A percentile compares a stretch with the other conserved stretches of the same genome.
phyloP scores from a whole-genome alignment of 176 grass and related monocot genomes.

The Oryza coarctata region DNA sequence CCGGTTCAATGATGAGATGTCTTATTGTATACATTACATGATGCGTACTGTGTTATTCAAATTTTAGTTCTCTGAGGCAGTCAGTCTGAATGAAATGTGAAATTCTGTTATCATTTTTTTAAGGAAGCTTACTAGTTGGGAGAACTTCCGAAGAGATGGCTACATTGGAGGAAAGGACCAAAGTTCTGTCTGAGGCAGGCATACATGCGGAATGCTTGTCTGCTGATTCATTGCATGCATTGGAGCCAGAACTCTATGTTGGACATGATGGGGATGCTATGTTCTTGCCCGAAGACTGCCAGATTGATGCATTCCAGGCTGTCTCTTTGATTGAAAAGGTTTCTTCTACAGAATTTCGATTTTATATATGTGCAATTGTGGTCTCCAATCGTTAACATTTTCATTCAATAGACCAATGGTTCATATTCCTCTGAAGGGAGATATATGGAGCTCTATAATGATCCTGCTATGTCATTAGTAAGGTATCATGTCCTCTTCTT shows the following conservation, averaged over 20 bases:
- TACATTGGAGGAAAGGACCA: slow-evolving; percentile 62
- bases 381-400: not conserved
- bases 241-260: slow-evolving; percentile 67
- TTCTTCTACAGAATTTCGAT: not conserved
- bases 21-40: not conserved
- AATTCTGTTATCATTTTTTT: slow-evolving; percentile 24
- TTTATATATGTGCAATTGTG: not conserved
- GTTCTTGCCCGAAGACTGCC: slow-evolving; percentile 72
- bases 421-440: slow-evolving; percentile 67
- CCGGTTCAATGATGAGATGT: not conserved
- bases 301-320: slow-evolving; percentile 73
- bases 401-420: slow-evolving; percentile 58
- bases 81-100: slow-evolving; percentile 17
- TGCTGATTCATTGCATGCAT: slow-evolving; percentile 43
- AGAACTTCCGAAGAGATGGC: slow-evolving; percentile 57
- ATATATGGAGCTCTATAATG: slow-evolving; percentile 83
- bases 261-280: slow-evolving; percentile 69
- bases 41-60: not conserved
- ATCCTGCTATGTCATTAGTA: slow-evolving; percentile 74
- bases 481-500: slow-evolving; percentile 51
- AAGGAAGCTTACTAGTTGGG: slow-evolving; percentile 87
- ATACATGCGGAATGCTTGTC: slow-evolving; percentile 66
- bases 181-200: slow-evolving; percentile 60
- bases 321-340: slow-evolving; percentile 94
- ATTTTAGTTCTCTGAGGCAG: not conserved